A percentile compares a stretch with the other conserved stretches of the same genome.
phyloP scores from a whole-genome alignment of 805 yeast genomes.

The Barnettozyma sp. region DNA sequence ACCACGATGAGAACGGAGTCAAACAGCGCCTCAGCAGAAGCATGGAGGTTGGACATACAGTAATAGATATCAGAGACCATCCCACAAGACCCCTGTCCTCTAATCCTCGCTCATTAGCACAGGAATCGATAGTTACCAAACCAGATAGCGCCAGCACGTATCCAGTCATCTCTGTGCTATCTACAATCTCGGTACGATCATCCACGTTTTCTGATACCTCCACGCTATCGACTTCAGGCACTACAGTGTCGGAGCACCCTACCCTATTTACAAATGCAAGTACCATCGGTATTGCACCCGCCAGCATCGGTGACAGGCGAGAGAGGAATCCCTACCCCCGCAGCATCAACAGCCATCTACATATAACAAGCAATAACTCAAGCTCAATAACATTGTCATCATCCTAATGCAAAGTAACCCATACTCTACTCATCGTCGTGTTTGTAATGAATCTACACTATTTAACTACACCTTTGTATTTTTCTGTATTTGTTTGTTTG shows the following conservation, averaged over 20 bases:
- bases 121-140: slow-evolving; percentile 10
- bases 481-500: background rate
- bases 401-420: too few species aligned
- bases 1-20: background rate
- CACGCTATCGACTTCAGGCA: slow-evolving; percentile 30
- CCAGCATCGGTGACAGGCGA: slow-evolving; percentile 52
- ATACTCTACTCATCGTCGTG: too few species aligned
- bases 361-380: slow-evolving; percentile 16
- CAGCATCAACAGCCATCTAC: slow-evolving; percentile 17
- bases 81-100: background rate
- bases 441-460: too few species aligned
- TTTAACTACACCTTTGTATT: background rate
- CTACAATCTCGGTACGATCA: slow-evolving; percentile 31
- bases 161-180: slow-evolving; percentile 29
- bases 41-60: background rate
- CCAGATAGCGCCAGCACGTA: slow-evolving; percentile 27
- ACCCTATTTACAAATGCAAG: slow-evolving; percentile 53
- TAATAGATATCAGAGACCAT: slow-evolving; percentile 1
- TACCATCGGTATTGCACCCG: slow-evolving; percentile 65
- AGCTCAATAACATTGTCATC: slow-evolving; percentile 15
- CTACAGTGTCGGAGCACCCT: slow-evolving; percentile 30
- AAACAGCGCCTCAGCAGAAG: background rate
- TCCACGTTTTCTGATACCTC: slow-evolving; percentile 33
- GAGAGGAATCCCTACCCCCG: slow-evolving; percentile 16
- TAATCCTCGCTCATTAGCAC: slow-evolving; percentile 9